These are phyloP conservation scores for Daedaleopsis nitida DNA, from an alignment of 768 basidiomycete species.

Conservation along the genomic window DNA sequence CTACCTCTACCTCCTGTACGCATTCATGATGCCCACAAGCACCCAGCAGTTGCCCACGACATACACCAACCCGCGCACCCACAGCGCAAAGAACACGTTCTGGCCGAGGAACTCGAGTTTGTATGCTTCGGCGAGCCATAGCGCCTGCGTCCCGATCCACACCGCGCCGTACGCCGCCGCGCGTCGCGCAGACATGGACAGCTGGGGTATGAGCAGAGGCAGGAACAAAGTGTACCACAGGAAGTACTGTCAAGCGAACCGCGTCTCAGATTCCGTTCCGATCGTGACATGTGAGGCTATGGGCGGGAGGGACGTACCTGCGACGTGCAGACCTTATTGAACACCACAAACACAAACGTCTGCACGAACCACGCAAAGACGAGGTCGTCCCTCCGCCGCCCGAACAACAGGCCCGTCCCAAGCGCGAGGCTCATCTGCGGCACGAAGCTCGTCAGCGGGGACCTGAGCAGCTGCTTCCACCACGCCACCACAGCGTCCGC, in stretches of 20 bases:
- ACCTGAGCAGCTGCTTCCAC: constrained; percentile 54
- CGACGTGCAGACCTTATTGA: constrained; percentile 99
- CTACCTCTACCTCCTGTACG: constrained; percentile 32
- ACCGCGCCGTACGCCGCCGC: constrained; percentile 45
- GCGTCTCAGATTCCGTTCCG: neutral
- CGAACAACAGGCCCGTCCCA: constrained; percentile 74
- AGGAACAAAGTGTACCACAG: constrained; percentile 93
- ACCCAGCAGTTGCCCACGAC: constrained; percentile 82
- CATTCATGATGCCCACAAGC: constrained; percentile 60
- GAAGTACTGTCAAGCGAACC: constrained; percentile 69
- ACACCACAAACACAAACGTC: constrained; percentile 87
- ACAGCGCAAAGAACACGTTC: constrained; percentile 72
- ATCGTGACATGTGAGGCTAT: neutral
- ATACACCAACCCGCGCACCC: constrained; percentile 78
- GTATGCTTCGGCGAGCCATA: constrained; percentile 94
- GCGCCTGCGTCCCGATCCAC: constrained; percentile 80
- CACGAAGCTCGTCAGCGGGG: constrained; percentile 79
- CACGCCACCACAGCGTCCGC: constrained; percentile 29
- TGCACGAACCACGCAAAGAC: constrained; percentile 90
- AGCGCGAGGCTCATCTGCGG: constrained; percentile 80
- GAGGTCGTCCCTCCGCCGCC: constrained; percentile 57
- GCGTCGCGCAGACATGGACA: constrained; percentile 51
- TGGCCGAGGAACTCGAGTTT: constrained; percentile 84
- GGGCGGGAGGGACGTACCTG: constrained; percentile 52
- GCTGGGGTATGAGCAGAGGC: constrained; percentile 73